Conservation (phyloP, 345 rosid genomes). For the Eucalyptus fibrosa region DNA sequence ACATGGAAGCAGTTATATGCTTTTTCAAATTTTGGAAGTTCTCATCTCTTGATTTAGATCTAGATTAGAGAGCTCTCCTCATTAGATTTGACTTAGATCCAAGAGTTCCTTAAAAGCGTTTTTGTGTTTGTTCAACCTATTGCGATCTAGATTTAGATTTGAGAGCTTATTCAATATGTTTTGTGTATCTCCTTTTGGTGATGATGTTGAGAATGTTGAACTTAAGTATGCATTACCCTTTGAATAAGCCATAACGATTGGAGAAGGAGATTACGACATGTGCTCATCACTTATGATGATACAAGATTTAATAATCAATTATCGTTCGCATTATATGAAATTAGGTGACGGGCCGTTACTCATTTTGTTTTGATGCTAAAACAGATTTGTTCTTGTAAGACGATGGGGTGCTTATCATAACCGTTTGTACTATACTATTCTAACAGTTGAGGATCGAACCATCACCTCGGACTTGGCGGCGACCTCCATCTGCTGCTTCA, state of each 20-base stretch:
- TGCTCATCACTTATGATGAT: not conserved
- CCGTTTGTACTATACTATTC: not conserved
- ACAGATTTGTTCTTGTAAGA: too few species aligned
- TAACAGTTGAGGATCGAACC: not conserved
- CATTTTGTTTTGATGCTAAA: too few species aligned
- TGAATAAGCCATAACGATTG: accelerated
- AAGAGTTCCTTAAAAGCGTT: not conserved
- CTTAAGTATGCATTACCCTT: too few species aligned
- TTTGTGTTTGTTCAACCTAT: not conserved
- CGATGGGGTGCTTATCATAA: not conserved
- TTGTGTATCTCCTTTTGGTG: accelerated
- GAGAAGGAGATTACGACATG: accelerated
- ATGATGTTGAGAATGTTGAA: too few species aligned
- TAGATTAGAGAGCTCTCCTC: not conserved
- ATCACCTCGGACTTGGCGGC: slow-evolving; percentile 27
- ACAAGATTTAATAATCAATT: too few species aligned
- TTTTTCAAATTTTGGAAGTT: too few species aligned
- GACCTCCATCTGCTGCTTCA: slow-evolving; percentile 58
- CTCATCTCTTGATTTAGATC: not conserved
- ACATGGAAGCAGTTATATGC: not conserved
- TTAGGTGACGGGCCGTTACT: accelerated
- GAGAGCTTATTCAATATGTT: not conserved
- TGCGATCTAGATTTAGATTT: not conserved
- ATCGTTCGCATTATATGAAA: not conserved
- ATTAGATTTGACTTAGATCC: not conserved